phyloP scores from a whole-genome alignment of 1,139 yeast genomes.

The Scheffersomyces stambukii region DNA sequence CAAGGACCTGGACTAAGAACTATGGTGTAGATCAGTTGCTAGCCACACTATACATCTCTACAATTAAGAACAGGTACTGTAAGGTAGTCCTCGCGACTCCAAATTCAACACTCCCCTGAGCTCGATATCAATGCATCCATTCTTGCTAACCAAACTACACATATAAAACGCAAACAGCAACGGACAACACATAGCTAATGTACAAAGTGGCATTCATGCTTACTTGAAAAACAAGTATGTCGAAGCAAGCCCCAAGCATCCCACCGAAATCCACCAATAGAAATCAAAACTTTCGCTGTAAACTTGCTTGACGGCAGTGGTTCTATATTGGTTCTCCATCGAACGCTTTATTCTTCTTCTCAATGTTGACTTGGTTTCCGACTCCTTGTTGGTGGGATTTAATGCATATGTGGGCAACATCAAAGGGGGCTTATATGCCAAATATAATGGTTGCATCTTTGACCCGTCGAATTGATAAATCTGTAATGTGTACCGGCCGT shows the following conservation, averaged over 20 bases:
- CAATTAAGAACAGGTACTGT: no score
- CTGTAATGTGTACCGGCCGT: conserved; percentile 75
- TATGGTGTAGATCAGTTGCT: no score
- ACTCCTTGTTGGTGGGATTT: conserved; percentile 67
- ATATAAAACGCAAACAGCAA: background rate
- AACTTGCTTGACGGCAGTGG: conserved; percentile 59
- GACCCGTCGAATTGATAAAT: conserved; percentile 81
- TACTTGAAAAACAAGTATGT: conserved; percentile 18
- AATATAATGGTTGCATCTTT: conserved; percentile 78
- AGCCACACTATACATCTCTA: no score
- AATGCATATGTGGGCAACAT: conserved; percentile 92
- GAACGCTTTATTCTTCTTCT: conserved; percentile 58
- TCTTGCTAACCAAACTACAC: no score
- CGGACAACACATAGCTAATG: background rate
- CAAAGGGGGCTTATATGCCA: conserved; percentile 90
- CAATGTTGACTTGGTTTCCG: conserved; percentile 35
- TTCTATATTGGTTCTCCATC: conserved; percentile 74
- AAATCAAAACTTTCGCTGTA: conserved; percentile 40
- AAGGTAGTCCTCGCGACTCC: no score
- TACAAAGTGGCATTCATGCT: conserved; percentile 3
- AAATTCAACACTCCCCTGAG: no score
- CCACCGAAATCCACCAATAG: conserved; percentile 42
- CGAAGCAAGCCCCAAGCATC: conserved; percentile 22
- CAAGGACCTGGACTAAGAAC: no score
- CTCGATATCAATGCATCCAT: no score